phyloP scores from a whole-genome alignment of 2,329 filamentous ascomycete species.

The Thyridium curvatum region DNA sequence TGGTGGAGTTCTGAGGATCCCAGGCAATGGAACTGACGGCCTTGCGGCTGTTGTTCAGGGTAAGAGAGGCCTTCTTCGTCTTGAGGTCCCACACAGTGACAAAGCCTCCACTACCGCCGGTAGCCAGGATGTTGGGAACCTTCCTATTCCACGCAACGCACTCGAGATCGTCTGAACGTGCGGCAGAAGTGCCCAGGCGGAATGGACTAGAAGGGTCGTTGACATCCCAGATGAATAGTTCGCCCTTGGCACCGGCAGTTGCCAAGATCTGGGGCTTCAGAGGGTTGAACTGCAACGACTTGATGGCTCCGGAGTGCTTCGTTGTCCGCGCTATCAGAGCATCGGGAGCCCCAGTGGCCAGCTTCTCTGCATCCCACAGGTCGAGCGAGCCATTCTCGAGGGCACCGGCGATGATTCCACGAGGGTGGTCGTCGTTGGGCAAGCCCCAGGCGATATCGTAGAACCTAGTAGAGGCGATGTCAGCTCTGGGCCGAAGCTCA shows the following conservation, averaged over 20 bases:
- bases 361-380: slow-evolving; percentile 81
- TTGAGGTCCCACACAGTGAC: slow-evolving; percentile 99
- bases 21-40: slow-evolving; percentile 92
- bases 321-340: slow-evolving; percentile 79
- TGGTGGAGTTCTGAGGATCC: slow-evolving; percentile 94
- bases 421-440: slow-evolving; percentile 68
- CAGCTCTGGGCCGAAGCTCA: slow-evolving; percentile 2
- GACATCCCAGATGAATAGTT: slow-evolving; percentile 92
- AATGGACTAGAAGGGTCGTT: slow-evolving; percentile 86
- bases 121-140: slow-evolving; percentile 92
- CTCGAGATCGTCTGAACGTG: slow-evolving; percentile 90
- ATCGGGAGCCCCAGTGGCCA: slow-evolving; percentile 54
- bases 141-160: slow-evolving; percentile 98
- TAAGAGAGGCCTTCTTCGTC: slow-evolving; percentile 94
- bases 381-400: slow-evolving; percentile 91
- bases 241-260: slow-evolving; percentile 88
- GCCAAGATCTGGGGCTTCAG: slow-evolving; percentile 85
- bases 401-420: slow-evolving; percentile 89
- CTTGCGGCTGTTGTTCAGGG: slow-evolving; percentile 91
- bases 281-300: slow-evolving; percentile 94
- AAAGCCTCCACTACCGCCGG: slow-evolving; percentile 86
- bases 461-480: slow-evolving; percentile 55
- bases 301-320: slow-evolving; percentile 89
- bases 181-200: slow-evolving; percentile 74
- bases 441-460: slow-evolving; percentile 95